Evolutionary conservation across 352 stramenopile species (phyloP).

Genomic region (Globisporangium ultimum): DNA sequence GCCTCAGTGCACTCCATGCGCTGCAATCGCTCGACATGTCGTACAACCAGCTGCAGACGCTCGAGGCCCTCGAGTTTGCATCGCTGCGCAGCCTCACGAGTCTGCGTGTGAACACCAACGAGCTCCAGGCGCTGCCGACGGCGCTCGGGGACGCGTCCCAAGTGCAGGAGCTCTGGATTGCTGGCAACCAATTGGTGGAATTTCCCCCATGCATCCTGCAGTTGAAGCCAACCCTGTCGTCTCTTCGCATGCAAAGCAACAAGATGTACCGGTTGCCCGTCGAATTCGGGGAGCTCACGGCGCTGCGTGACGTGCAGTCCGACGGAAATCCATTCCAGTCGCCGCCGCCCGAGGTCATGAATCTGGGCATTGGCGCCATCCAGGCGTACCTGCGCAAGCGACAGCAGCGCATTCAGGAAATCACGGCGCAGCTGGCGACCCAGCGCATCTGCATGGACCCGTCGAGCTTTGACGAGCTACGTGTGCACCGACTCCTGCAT

Average conservation of each 20-base stretch:
- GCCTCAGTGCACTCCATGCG: slow-evolving; percentile 20
- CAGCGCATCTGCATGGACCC: slow-evolving; percentile 32
- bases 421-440: slow-evolving; percentile 34
- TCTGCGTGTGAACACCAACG: slow-evolving; percentile 49
- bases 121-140: slow-evolving; percentile 35
- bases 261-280: slow-evolving; percentile 56
- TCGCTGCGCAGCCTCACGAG: slow-evolving; percentile 27
- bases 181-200: slow-evolving; percentile 48
- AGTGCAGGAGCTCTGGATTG: slow-evolving; percentile 54
- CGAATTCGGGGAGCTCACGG: slow-evolving; percentile 44
- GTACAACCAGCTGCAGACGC: slow-evolving; percentile 53
- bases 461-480: slow-evolving; percentile 39
- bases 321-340: slow-evolving; percentile 77
- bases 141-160: slow-evolving; percentile 28
- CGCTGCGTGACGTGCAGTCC: slow-evolving; percentile 44
- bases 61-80: slow-evolving; percentile 44
- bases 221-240: slow-evolving; percentile 38
- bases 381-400: slow-evolving; percentile 59
- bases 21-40: slow-evolving; percentile 60
- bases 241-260: slow-evolving; percentile 69
- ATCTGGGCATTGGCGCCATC: slow-evolving; percentile 43
- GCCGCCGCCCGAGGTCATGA: slow-evolving; percentile 62
- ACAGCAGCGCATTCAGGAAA: slow-evolving; percentile 48
- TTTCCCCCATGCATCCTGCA: slow-evolving; percentile 41
- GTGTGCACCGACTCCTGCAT: slow-evolving; percentile 28